These are phyloP conservation scores for Fusarium fujikuroi DNA, from an alignment of 2,329 filamentous ascomycete species.

Conservation along the genomic window DNA sequence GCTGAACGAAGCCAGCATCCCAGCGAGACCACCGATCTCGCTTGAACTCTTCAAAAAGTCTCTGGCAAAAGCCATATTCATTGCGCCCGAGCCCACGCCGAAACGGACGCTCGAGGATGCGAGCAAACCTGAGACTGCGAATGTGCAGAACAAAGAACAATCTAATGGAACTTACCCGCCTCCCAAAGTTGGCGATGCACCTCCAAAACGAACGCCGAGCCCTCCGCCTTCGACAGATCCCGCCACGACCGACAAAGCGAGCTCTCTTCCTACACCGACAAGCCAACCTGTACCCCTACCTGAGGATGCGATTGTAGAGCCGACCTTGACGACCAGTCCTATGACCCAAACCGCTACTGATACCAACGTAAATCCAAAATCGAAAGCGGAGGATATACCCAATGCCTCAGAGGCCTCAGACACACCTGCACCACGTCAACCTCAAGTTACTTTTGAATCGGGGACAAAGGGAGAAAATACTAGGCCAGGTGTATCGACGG, in stretches of 20 bases:
- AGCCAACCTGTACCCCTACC: neutral
- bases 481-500: neutral
- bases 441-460: constrained; percentile 49
- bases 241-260: neutral
- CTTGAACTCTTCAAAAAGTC: constrained; percentile 57
- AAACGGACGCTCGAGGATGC: constrained; percentile 15
- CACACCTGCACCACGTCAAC: constrained; percentile 24
- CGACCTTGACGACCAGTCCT: constrained; percentile 6
- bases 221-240: constrained; percentile 25
- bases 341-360: constrained; percentile 13
- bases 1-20: constrained; percentile 65
- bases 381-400: neutral
- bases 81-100: constrained; percentile 26
- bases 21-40: constrained; percentile 58
- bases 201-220: constrained; percentile 16
- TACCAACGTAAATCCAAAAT: neutral
- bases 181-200: constrained; percentile 23
- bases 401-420: neutral
- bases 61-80: constrained; percentile 46
- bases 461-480: constrained; percentile 44
- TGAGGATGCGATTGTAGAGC: constrained; percentile 24
- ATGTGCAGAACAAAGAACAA: constrained; percentile 21
- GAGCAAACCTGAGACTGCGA: constrained; percentile 13
- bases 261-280: neutral
- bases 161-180: constrained; percentile 13